These are phyloP conservation scores for Cyberlindnera euphorbiae DNA, from an alignment of 805 yeast genomes.

Conservation along the genomic window DNA sequence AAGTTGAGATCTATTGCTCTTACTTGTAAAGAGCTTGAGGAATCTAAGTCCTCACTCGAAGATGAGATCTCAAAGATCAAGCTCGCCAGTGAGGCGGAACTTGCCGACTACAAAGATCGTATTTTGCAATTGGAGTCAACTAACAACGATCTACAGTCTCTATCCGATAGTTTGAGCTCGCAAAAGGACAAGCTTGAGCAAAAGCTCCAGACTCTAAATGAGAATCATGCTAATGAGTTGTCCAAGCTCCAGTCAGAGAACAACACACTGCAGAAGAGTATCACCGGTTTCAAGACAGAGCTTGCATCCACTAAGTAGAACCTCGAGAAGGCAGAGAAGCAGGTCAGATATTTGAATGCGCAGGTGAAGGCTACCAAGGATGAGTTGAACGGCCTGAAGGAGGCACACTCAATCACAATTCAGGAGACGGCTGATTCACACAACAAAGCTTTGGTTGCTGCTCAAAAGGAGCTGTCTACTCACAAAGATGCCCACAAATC, in stretches of 20 bases:
- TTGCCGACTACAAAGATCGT: constrained; percentile 11
- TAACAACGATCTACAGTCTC: constrained; percentile 7
- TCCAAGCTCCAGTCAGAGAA: constrained; percentile 5
- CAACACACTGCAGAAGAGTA: not conserved
- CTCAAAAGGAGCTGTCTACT: constrained; percentile 6
- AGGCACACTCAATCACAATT: not conserved
- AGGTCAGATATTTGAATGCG: constrained; percentile 10
- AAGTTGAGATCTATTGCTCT: constrained; percentile 41
- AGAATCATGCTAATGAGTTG: constrained; percentile 1
- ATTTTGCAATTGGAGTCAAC: constrained; percentile 13
- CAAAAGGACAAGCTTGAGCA: constrained; percentile 9
- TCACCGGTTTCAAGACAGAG: constrained; percentile 7
- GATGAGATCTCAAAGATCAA: constrained; percentile 10
- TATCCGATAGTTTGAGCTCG: constrained; percentile 7
- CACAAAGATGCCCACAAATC: constrained; percentile 6
- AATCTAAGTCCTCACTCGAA: constrained; percentile 22
- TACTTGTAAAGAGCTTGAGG: constrained; percentile 26
- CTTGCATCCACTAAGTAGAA: constrained; percentile 8
- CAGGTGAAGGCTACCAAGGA: constrained; percentile 8
- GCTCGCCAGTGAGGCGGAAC: constrained; percentile 12
- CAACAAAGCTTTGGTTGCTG: constrained; percentile 2
- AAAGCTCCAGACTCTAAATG: not conserved
- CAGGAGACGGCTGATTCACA: constrained; percentile 2
- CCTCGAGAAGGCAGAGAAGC: constrained; percentile 5
- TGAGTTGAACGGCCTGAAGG: not conserved